These are phyloP conservation scores for Chlorella vulgaris DNA, from an alignment of 139 green algal species.

Conservation along the genomic window DNA sequence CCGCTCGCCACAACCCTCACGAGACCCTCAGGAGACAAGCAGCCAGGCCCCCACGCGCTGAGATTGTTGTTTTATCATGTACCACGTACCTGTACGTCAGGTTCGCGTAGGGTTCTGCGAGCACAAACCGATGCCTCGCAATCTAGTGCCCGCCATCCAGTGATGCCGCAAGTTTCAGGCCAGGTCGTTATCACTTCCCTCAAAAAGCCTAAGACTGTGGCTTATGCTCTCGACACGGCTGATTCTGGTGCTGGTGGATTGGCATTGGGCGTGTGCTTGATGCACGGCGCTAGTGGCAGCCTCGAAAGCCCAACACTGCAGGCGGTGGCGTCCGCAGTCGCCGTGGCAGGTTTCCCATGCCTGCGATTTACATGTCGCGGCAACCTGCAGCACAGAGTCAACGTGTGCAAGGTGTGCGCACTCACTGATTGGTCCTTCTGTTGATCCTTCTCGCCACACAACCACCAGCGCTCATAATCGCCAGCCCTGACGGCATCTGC, in stretches of 20 bases:
- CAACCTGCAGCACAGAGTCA: conserved; percentile 37
- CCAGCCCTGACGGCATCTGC: too few species aligned
- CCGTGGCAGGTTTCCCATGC: conserved; percentile 16
- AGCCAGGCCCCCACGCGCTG: too few species aligned
- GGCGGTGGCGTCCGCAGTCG: conserved; percentile 4
- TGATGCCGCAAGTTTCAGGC: background rate
- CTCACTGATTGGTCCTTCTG: background rate
- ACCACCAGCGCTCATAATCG: too few species aligned
- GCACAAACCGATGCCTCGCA: too few species aligned
- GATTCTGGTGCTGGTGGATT: too few species aligned
- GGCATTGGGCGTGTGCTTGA: conserved; percentile 48
- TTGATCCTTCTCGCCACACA: too few species aligned
- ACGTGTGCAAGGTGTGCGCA: conserved; percentile 24
- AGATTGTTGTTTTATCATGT: too few species aligned
- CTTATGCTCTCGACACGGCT: background rate
- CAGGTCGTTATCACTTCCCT: background rate
- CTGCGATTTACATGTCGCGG: conserved; percentile 48
- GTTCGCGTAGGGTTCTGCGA: too few species aligned
- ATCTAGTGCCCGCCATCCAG: too few species aligned
- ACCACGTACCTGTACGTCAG: too few species aligned
- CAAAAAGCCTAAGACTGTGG: background rate
- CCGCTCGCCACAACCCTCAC: too few species aligned
- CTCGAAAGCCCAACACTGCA: conserved; percentile 39
- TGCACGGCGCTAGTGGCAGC: conserved; percentile 55
- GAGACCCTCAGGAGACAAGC: too few species aligned